These are phyloP conservation scores for Aspergillus tanneri DNA, from an alignment of 2,329 filamentous ascomycete genomes.

Conservation along the genomic window DNA sequence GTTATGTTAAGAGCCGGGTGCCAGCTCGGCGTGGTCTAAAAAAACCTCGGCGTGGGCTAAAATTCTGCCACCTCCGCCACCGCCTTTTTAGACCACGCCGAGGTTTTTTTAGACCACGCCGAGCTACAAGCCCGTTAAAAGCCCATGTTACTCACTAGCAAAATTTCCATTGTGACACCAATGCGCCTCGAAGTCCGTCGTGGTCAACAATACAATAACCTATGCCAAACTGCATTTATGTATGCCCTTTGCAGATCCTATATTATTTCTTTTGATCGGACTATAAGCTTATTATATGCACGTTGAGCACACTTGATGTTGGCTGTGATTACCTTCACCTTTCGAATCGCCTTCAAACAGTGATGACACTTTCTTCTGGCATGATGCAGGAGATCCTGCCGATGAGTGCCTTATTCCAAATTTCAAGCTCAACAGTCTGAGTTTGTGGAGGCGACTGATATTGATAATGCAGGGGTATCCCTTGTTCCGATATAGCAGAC, in stretches of 20 bases:
- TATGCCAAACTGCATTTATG: background rate
- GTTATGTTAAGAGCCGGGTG: too few relatives aligned
- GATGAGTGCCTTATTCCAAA: slow-evolving; percentile 23
- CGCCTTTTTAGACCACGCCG: too few relatives aligned
- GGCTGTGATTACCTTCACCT: background rate
- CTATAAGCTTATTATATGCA: too few relatives aligned
- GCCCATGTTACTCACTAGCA: too few relatives aligned
- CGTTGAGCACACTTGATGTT: background rate
- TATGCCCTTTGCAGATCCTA: background rate
- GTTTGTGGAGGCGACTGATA: slow-evolving; percentile 13
- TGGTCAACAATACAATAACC: too few relatives aligned
- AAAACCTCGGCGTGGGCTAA: too few relatives aligned
- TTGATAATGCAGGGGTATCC: background rate
- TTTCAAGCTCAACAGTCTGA: slow-evolving; percentile 38
- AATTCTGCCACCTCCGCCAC: too few relatives aligned
- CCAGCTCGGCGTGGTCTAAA: too few relatives aligned
- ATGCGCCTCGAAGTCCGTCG: too few relatives aligned
- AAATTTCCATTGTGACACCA: too few relatives aligned
- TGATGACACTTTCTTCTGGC: slow-evolving; percentile 30
- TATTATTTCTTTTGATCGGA: background rate
- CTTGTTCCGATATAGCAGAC: background rate
- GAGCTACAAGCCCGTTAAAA: too few relatives aligned
- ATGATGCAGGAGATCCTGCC: slow-evolving; percentile 23
- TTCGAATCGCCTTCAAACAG: slow-evolving; percentile 14
- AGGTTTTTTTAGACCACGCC: too few relatives aligned